Percentiles rank a stretch among this genome's conserved stretches.
phyloP scores from a whole-genome alignment of 192 early-diverging fungal species.

The Cladochytrium replicatum region DNA sequence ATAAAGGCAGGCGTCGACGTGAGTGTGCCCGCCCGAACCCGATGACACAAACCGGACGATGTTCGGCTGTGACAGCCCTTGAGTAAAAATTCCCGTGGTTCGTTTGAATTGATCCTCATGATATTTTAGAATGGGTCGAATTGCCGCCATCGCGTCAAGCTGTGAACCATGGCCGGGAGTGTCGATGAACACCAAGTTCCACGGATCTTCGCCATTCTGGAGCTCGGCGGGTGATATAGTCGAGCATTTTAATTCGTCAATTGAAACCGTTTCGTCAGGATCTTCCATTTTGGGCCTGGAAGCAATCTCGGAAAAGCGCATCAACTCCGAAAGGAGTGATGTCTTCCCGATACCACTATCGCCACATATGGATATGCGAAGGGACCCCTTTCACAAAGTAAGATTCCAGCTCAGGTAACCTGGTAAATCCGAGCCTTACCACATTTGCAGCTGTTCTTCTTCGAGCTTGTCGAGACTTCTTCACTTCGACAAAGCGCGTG shows the following conservation, averaged over 20 bases:
- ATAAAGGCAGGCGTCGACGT: constrained; percentile 32
- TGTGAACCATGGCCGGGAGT: constrained; percentile 30
- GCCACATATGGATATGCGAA: too few relatives aligned
- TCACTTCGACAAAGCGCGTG: too few relatives aligned
- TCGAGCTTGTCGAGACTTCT: too few relatives aligned
- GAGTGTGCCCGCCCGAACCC: constrained; percentile 24
- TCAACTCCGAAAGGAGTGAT: too few relatives aligned
- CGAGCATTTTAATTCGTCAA: constrained; percentile 15
- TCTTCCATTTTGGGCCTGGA: too few relatives aligned
- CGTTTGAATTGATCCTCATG: constrained; percentile 16
- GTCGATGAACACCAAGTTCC: constrained; percentile 34
- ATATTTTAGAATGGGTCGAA: constrained; percentile 29
- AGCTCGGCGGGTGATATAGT: constrained; percentile 17
- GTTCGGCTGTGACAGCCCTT: neutral
- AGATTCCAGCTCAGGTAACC: too few relatives aligned
- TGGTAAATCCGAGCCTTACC: too few relatives aligned
- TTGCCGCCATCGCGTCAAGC: constrained; percentile 28
- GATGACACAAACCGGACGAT: constrained; percentile 15
- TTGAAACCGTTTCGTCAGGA: too few relatives aligned
- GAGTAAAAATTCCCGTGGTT: constrained; percentile 26
- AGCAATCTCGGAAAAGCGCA: too few relatives aligned
- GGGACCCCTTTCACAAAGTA: too few relatives aligned
- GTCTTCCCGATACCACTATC: too few relatives aligned
- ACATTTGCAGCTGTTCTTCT: too few relatives aligned
- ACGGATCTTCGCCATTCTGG: constrained; percentile 12